Evolutionary conservation across 108 stramenopile species (phyloP), one percentile per base, ranked within the genome.

Genomic region (Nitzschia putrida): DNA sequence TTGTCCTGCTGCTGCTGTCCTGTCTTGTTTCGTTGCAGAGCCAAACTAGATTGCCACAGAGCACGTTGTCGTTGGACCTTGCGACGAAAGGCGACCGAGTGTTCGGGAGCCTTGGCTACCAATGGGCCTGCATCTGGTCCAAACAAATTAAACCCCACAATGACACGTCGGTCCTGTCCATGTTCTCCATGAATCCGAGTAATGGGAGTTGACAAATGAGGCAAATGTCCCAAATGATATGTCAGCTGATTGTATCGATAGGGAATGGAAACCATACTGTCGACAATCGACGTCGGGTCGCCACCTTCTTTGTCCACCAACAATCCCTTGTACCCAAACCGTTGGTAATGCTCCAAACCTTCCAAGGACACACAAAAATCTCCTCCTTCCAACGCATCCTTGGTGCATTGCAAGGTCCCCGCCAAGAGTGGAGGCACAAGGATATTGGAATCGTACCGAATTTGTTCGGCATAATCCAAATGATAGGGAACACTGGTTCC

Each of bases 61-160:
- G 72, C 58, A 16, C 84, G 73, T 59, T 90, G 84, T 25, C 83
- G 29, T 22, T 65, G 80, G 22, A 90, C 82, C 57, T 73, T 82
- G 20, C 81, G 70, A 21, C 86, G 83, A 69, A 93, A 93, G 10
- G 44, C 42, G 26, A 75, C 81, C 9, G 84, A 85, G 51, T 93
- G 92, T 64, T 93, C 92, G 0, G 92, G 92, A 10, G 88, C 88
- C 45, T 69, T 73, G 43, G 69, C 65, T 24, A 86, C 80, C 14
- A 65, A 22, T 25, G 75, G 59, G 11, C 87, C 89, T n/a, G 78
- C 64, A 34, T 88, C 85, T 50, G 74, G 74, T 12, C 87, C 71
- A 67, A 93, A 93, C 2, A 78, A 85, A 69, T 94, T 94, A 64
- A 94, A 89, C 2, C 90, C 93, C 11, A 94, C 73, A 61, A 94